Evolutionary conservation across 106 monocot species (phyloP).

Genomic region (Allium sativum): DNA sequence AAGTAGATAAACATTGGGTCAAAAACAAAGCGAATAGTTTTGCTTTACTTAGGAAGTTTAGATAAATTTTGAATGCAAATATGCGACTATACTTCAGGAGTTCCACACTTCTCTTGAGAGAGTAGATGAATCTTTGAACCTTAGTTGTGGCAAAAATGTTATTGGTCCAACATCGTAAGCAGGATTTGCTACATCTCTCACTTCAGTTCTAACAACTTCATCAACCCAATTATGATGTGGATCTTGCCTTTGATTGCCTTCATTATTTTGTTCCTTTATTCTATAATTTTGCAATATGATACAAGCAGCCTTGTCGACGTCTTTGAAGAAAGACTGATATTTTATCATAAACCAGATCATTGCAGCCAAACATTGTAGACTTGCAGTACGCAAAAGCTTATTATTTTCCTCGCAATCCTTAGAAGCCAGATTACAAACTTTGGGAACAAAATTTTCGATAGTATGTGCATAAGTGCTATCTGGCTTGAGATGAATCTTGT

Average conservation of each 20-base stretch:
- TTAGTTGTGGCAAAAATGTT: slow-evolving; percentile 9
- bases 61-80: slow-evolving; percentile 81
- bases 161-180: slow-evolving; percentile 14
- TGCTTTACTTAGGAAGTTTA: slow-evolving; percentile 78
- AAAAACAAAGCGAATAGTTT: slow-evolving; percentile 64
- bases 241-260: slow-evolving; percentile 27
- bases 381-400: slow-evolving; percentile 41
- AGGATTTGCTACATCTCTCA: slow-evolving; percentile 23
- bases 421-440: slow-evolving; percentile 45
- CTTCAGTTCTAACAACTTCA: slow-evolving; percentile 80
- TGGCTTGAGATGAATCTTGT: slow-evolving; percentile 60
- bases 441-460: slow-evolving; percentile 54
- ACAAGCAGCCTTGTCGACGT: slow-evolving; percentile 72
- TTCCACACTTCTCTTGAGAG: slow-evolving; percentile 70
- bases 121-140: slow-evolving; percentile 36
- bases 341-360: slow-evolving; percentile 93
- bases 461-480: slow-evolving; percentile 65
- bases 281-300: slow-evolving; percentile 64
- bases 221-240: slow-evolving; percentile 81
- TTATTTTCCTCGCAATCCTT: slow-evolving; percentile 26
- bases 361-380: slow-evolving; percentile 72
- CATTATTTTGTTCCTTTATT: slow-evolving; percentile 15
- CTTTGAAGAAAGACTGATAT: slow-evolving; percentile 62
- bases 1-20: slow-evolving; percentile 86
- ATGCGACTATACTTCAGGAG: slow-evolving; percentile 65